Base-by-base conservation (phyloP, 768 basidiomycete species). In the Tulasnella sp. region DNA sequence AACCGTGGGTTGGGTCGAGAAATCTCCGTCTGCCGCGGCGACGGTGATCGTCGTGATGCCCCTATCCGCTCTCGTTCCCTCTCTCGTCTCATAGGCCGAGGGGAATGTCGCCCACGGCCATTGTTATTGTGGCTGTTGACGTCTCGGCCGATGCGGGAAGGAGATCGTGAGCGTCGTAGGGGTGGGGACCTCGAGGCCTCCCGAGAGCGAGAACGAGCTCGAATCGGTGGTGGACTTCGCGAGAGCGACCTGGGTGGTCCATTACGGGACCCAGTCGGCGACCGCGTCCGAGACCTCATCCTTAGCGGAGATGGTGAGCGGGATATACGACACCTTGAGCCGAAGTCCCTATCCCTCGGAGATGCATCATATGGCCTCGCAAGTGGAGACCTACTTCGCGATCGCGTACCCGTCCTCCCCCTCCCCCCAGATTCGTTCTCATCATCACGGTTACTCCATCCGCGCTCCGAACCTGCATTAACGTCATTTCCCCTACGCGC, bases 111-210 rank as follows among this genome's bases (percentile, higher is more conserved):
- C 9, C 43, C 42, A 43, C 22, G 52, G 5, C 38, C 34, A n/a
- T 41, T 27, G 27, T 43, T 27, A 42, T 56, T 43, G 41, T 44
- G 25, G 19, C n/a, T 5, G 10, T 21, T 27, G 10, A 48, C n/a
- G 5, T 48, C 45, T 48, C 45, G 34, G n/a, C 54, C 22, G 25
- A 56, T 38, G 3, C 54, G 54, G 15, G 57, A 59, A 49, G 46
- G 57, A 27, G 57, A 59, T 34, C 57, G n/a, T 12, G 57, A 50
- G 5, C 57, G 57, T 27, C 48, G 48, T 17, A 24, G 57, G 3
- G 57, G 49, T 19, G 57, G 49, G 21, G 50, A 29, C n/a, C 29
- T 22, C 10, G 50, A 8, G 10, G 45, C n/a, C 45, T 48, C 19
- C 45, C 25, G 5, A 48, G 45, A 27, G 19, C 42, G 54, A 22